phyloP scores from a whole-genome alignment of 2,329 filamentous ascomycete species.

The Aspergillus pseudoterreus region DNA sequence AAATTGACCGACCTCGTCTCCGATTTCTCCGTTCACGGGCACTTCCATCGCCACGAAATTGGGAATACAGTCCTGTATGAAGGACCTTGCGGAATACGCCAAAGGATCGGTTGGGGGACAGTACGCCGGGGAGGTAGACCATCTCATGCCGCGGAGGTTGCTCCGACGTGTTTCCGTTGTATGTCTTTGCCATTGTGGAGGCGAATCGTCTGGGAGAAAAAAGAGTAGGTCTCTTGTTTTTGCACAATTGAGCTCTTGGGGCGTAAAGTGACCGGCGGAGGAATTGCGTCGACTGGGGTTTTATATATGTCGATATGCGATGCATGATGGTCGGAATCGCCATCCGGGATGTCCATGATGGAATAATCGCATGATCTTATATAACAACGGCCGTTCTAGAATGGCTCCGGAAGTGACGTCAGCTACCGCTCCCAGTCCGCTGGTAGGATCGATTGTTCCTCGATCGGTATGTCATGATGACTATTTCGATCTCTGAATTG shows the following conservation, averaged over 20 bases:
- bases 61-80: slow-evolving; percentile 60
- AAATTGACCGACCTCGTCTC: slow-evolving; percentile 53
- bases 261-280: too few relatives aligned
- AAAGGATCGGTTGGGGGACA: slow-evolving; percentile 56
- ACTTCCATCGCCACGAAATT: slow-evolving; percentile 65
- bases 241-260: background rate
- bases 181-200: background rate
- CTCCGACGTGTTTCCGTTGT: slow-evolving; percentile 11
- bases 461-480: too few relatives aligned
- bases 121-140: slow-evolving; percentile 57
- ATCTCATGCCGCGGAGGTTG: slow-evolving; percentile 52
- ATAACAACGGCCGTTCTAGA: too few relatives aligned
- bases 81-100: slow-evolving; percentile 60
- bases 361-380: too few relatives aligned
- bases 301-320: background rate
- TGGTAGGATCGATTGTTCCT: too few relatives aligned
- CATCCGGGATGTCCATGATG: too few relatives aligned
- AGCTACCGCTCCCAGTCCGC: too few relatives aligned
- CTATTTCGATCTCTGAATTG: too few relatives aligned
- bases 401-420: too few relatives aligned
- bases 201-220: background rate
- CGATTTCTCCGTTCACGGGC: slow-evolving; percentile 61
- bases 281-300: background rate
- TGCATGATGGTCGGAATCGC: too few relatives aligned
- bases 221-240: background rate